Percentiles rank a stretch among this genome's conserved stretches.
Conservation (phyloP, 345 rosid species). For the Abelmoschus esculentus region DNA sequence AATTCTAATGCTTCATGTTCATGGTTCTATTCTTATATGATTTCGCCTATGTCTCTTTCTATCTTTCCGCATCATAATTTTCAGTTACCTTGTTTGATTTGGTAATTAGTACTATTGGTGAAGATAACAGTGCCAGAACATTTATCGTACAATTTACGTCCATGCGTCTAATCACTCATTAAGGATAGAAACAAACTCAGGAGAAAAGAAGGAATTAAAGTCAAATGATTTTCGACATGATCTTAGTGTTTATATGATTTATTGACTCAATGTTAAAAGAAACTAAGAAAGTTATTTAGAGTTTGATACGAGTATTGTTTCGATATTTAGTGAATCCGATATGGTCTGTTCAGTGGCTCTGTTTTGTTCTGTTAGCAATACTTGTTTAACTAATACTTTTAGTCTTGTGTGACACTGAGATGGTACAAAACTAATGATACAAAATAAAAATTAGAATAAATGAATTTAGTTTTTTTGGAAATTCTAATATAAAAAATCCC, state of each 20-base stretch:
- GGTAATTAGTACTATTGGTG: neutral
- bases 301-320: too few species aligned
- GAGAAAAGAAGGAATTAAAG: neutral
- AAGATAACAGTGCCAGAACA: neutral
- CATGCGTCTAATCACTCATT: neutral
- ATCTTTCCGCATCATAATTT: neutral
- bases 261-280: too few species aligned
- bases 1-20: conserved; percentile 3
- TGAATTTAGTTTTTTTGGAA: neutral
- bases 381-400: neutral
- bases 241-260: too few species aligned
- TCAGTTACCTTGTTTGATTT: neutral
- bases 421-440: neutral
- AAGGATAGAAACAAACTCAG: neutral
- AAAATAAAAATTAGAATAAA: neutral
- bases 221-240: neutral
- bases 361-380: conserved; percentile 1
- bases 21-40: neutral
- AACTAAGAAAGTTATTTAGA: too few species aligned
- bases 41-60: neutral
- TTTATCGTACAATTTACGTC: neutral
- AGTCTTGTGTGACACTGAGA: neutral
- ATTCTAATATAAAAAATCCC: too few species aligned
- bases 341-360: neutral
- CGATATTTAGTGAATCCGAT: neutral